Percentiles rank a stretch among this genome's conserved stretches.
Conservation (phyloP, 1,284 basidiomycete genomes). For the Apiotrichum akiyoshidainum region DNA sequence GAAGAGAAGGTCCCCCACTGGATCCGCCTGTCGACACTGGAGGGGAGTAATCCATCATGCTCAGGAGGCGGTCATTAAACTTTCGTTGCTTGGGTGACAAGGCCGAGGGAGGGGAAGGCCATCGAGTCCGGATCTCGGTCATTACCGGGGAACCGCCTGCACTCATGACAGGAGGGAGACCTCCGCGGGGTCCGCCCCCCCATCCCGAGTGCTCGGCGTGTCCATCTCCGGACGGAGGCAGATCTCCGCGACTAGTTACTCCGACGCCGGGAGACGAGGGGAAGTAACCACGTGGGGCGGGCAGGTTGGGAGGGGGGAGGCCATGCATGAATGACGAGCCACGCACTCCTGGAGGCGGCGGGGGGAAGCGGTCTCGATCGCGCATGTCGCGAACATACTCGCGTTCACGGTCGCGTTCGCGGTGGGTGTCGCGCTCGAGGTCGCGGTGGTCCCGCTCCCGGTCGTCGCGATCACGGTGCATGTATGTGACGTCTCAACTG, state of each 20-base stretch:
- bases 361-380: slow-evolving; percentile 6
- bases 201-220: background rate
- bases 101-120: background rate
- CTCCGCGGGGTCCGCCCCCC: background rate
- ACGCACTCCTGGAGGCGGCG: slow-evolving; percentile 2
- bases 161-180: background rate
- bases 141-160: background rate
- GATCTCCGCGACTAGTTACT: background rate
- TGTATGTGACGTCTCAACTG: background rate
- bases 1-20: background rate
- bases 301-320: slow-evolving; percentile 20
- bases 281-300: background rate
- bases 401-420: slow-evolving; percentile 9
- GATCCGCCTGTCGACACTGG: background rate
- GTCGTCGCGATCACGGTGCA: slow-evolving; percentile 12
- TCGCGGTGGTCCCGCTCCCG: slow-evolving; percentile 15
- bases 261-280: slow-evolving; percentile 1
- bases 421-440: slow-evolving; percentile 8
- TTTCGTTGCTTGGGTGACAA: background rate
- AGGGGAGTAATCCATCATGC: slow-evolving; percentile 1
- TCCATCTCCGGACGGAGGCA: background rate
- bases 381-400: slow-evolving; percentile 12
- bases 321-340: slow-evolving; percentile 21
- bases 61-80: background rate
- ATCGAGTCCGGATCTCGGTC: background rate